These are phyloP conservation scores for Dendryphion nanum DNA, from an alignment of 2,329 filamentous ascomycete genomes.

Conservation along the genomic window DNA sequence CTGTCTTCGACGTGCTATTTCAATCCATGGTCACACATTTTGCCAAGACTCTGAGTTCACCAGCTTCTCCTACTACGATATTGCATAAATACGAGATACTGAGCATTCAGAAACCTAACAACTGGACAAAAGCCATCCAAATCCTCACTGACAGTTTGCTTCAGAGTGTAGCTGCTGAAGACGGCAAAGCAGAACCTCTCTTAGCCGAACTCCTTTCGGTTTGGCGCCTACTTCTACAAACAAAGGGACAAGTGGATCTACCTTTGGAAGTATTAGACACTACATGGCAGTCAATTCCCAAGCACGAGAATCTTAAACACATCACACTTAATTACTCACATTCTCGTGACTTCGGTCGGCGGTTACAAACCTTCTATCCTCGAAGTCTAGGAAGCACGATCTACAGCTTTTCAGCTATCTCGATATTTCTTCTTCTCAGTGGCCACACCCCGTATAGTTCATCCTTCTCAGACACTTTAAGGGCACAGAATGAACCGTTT, in stretches of 20 bases:
- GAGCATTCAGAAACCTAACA: slow-evolving; percentile 18
- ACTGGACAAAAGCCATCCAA: slow-evolving; percentile 22
- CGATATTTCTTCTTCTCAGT: slow-evolving; percentile 29
- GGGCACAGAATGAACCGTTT: slow-evolving; percentile 27
- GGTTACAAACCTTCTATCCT: slow-evolving; percentile 26
- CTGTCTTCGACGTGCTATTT: slow-evolving; percentile 23
- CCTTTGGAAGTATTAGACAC: slow-evolving; percentile 17
- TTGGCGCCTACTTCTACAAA: slow-evolving; percentile 36
- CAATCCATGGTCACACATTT: slow-evolving; percentile 14
- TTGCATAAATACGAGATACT: slow-evolving; percentile 31
- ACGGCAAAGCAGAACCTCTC: slow-evolving; percentile 15
- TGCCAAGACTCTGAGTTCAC: slow-evolving; percentile 8
- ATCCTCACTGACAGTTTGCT: slow-evolving; percentile 25
- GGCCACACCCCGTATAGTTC: slow-evolving; percentile 8
- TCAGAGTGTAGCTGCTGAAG: slow-evolving; percentile 6
- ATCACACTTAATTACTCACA: neutral
- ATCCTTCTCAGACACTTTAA: slow-evolving; percentile 12
- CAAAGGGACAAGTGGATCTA: slow-evolving; percentile 15
- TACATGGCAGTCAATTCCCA: slow-evolving; percentile 21
- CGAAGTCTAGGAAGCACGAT: slow-evolving; percentile 12
- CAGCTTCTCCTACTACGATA: slow-evolving; percentile 20
- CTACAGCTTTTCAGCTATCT: slow-evolving; percentile 29
- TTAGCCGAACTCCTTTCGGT: slow-evolving; percentile 29
- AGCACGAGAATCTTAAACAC: slow-evolving; percentile 1
- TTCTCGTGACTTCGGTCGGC: slow-evolving; percentile 17